Evolutionary conservation across 1,284 basidiomycete genomes (phyloP).

Genomic region (Marasmius sp.): DNA sequence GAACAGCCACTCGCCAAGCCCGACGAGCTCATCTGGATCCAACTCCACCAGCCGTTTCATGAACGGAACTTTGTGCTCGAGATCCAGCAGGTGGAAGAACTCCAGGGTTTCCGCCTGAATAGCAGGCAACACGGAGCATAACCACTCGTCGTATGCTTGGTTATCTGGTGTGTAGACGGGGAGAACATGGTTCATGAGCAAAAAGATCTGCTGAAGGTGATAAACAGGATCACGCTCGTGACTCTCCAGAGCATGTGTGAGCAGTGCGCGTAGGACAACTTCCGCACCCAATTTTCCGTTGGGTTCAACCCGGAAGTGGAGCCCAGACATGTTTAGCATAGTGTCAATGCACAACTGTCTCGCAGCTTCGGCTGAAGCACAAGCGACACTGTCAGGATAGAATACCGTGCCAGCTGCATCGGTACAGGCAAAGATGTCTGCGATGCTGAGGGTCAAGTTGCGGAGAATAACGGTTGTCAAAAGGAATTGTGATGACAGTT

Average conservation of each 20-base stretch:
- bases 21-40: constrained; percentile 52
- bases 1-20: constrained; percentile 72
- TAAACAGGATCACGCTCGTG: constrained; percentile 52
- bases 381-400: constrained; percentile 38
- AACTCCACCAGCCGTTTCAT: constrained; percentile 55
- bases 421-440: constrained; percentile 57
- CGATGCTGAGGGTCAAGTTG: constrained; percentile 39
- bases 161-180: constrained; percentile 33
- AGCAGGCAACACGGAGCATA: constrained; percentile 53
- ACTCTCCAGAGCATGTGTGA: constrained; percentile 44
- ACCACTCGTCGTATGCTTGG: constrained; percentile 42
- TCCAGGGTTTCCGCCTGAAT: constrained; percentile 50
- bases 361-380: constrained; percentile 40
- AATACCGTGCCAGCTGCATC: constrained; percentile 46
- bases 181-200: constrained; percentile 56
- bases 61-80: constrained; percentile 52
- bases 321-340: constrained; percentile 40
- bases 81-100: constrained; percentile 58
- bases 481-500: constrained; percentile 45
- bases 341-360: constrained; percentile 52
- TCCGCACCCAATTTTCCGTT: constrained; percentile 37
- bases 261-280: constrained; percentile 53
- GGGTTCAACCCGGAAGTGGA: constrained; percentile 33
- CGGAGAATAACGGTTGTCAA: constrained; percentile 50
- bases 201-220: constrained; percentile 54